Conservation (phyloP, 176 grass and related monocot genomes). For the Oryza officinalis region DNA sequence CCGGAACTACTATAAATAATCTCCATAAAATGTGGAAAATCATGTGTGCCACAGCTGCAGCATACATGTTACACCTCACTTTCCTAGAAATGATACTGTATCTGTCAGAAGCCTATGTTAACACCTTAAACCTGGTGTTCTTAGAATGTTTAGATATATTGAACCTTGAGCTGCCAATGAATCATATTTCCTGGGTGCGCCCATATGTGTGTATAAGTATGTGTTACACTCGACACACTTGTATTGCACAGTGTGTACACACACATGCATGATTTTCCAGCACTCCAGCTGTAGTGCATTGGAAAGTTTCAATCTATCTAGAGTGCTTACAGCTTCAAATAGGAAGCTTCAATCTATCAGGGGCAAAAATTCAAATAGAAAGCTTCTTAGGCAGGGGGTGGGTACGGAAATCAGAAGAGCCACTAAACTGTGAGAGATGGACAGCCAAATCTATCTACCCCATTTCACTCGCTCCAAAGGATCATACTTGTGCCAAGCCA, state of each 20-base stretch:
- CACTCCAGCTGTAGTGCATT: background rate
- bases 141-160: slow-evolving; percentile 2
- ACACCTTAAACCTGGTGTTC: slow-evolving; percentile 10
- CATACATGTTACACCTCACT: background rate
- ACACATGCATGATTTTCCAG: background rate
- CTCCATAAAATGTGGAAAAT: background rate
- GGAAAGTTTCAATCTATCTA: background rate
- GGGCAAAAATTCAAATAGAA: background rate
- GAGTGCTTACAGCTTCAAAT: background rate
- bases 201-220: background rate
- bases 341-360: background rate
- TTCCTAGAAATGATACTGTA: background rate
- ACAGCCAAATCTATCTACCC: background rate
- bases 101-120: background rate
- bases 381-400: background rate
- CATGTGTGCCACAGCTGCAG: background rate
- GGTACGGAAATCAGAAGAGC: background rate
- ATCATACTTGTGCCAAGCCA: background rate
- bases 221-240: background rate
- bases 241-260: background rate
- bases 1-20: background rate
- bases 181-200: background rate
- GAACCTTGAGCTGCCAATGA: background rate
- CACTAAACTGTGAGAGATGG: background rate
- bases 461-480: background rate